phyloP scores from a whole-genome alignment of 208 protist species.

The Leishmania aethiopica region DNA sequence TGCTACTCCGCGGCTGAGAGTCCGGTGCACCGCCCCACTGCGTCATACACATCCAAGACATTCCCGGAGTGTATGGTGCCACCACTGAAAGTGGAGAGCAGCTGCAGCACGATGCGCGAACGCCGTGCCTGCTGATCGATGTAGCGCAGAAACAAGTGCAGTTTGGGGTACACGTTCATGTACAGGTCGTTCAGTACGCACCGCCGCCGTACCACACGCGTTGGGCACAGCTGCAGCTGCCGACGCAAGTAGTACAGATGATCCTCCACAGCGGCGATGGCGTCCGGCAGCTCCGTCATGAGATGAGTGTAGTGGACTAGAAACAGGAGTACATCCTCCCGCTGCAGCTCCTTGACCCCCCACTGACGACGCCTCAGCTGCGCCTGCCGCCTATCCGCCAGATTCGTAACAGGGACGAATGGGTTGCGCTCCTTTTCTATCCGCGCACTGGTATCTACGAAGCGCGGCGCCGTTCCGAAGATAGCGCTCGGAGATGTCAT shows the following conservation, averaged over 20 bases:
- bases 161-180: slow-evolving; percentile 72
- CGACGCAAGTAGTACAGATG: slow-evolving; percentile 50
- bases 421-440: slow-evolving; percentile 45
- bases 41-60: slow-evolving; percentile 61
- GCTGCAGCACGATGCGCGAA: slow-evolving; percentile 46
- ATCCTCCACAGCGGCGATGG: slow-evolving; percentile 48
- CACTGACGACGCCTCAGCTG: slow-evolving; percentile 29
- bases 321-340: slow-evolving; percentile 64
- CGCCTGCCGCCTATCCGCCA: not conserved
- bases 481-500: slow-evolving; percentile 15
- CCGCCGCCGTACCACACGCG: slow-evolving; percentile 41
- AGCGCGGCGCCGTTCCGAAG: slow-evolving; percentile 28
- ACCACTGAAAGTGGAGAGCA: slow-evolving; percentile 41
- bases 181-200: slow-evolving; percentile 72
- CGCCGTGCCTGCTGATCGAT: slow-evolving; percentile 46
- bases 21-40: slow-evolving; percentile 46
- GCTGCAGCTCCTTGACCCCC: slow-evolving; percentile 50
- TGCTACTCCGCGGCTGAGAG: not conserved
- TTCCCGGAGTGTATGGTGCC: slow-evolving; percentile 64
- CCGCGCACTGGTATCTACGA: not conserved
- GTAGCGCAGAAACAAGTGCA: slow-evolving; percentile 63
- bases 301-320: slow-evolving; percentile 35
- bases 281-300: slow-evolving; percentile 51
- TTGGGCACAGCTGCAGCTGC: slow-evolving; percentile 57
- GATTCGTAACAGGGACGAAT: slow-evolving; percentile 32